Conservation (phyloP, 805 yeast species). For the Blastobotrys chiropterorum region DNA sequence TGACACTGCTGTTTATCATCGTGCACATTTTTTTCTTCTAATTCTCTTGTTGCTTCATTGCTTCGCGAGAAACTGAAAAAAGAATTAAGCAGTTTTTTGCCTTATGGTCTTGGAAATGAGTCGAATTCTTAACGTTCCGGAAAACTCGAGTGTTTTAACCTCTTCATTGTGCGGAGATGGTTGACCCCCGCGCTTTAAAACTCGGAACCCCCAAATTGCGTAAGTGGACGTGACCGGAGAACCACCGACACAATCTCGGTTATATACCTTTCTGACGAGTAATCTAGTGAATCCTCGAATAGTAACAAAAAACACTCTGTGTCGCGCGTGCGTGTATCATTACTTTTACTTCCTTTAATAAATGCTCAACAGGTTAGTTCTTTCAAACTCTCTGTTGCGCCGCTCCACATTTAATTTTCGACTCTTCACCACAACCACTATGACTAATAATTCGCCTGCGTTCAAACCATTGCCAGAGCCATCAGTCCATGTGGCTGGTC, state of each 20-base stretch:
- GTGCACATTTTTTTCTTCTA: no score
- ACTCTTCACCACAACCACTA: not conserved
- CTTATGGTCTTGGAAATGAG: no score
- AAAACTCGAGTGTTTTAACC: no score
- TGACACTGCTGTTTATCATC: no score
- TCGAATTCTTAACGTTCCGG: no score
- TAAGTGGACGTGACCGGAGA: not conserved
- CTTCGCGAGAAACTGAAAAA: no score
- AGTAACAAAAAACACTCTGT: no score
- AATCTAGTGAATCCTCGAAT: no score
- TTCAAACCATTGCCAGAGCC: constrained; percentile 18
- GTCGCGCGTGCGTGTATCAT: no score
- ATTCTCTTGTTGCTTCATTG: no score
- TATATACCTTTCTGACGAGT: not conserved
- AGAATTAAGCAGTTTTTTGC: no score
- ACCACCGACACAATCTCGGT: not conserved
- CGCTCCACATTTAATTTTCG: not conserved
- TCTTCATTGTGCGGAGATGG: no score
- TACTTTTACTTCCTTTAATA: not conserved
- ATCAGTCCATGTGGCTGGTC: constrained; percentile 16
- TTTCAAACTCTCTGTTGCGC: not conserved
- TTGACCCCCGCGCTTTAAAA: not conserved
- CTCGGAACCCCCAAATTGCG: not conserved
- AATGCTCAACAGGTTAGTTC: not conserved
- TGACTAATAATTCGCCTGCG: constrained; percentile 1